Conservation (phyloP, 2,329 filamentous ascomycete genomes). For the Colletotrichum sublineola region DNA sequence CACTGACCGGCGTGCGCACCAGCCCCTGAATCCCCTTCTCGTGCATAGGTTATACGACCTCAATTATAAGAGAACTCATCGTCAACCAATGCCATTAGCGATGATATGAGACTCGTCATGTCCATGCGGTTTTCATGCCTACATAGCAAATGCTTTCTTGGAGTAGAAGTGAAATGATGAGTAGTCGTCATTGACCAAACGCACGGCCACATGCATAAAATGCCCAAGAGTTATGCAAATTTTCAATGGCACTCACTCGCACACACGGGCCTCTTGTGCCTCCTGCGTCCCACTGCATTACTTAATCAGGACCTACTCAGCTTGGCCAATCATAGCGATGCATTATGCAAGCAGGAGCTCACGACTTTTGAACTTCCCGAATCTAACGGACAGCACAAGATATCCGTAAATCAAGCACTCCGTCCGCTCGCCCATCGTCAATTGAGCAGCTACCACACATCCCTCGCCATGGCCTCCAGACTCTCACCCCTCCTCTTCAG, state of each 20-base stretch:
- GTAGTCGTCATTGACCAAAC: no score
- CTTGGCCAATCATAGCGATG: conserved; percentile 37
- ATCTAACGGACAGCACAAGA: conserved; percentile 36
- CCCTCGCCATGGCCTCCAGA: conserved; percentile 81
- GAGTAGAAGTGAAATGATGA: neutral
- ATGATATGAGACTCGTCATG: neutral
- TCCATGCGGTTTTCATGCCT: neutral
- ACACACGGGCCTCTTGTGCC: conserved; percentile 43
- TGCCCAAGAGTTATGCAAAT: conserved; percentile 16
- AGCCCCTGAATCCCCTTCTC: neutral
- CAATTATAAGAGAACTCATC: neutral
- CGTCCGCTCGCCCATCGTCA: conserved; percentile 42
- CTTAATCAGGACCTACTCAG: conserved; percentile 17
- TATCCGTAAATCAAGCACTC: conserved; percentile 17
- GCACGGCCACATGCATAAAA: neutral
- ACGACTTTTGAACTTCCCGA: conserved; percentile 45
- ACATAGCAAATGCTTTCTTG: neutral
- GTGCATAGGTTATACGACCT: neutral
- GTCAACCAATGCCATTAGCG: neutral
- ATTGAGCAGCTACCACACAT: conserved; percentile 46
- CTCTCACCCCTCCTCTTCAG: conserved; percentile 80
- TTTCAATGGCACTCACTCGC: conserved; percentile 19
- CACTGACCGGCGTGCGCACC: neutral
- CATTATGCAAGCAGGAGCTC: conserved; percentile 44
- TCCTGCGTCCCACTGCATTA: conserved; percentile 14